Percentiles rank a stretch among this genome's conserved stretches.
Conservation (phyloP, 768 basidiomycete species). For the Zangia roseola region DNA sequence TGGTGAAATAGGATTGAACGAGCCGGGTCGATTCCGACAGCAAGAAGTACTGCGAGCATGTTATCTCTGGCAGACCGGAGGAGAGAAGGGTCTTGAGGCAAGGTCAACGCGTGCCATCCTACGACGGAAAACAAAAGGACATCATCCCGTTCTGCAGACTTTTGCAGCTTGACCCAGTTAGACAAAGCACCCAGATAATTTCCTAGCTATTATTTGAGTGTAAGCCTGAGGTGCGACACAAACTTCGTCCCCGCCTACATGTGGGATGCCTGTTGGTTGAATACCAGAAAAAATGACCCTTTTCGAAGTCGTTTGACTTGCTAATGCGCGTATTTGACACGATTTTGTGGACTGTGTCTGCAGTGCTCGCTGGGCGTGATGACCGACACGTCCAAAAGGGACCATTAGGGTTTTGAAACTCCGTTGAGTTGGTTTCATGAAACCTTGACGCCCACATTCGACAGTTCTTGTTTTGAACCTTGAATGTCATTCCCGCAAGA, state of each 20-base stretch:
- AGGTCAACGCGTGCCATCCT: conserved; percentile 91
- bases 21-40: conserved; percentile 80
- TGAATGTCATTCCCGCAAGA: conserved; percentile 3
- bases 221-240: conserved; percentile 4
- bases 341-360: not conserved
- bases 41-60: conserved; percentile 80
- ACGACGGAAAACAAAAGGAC: conserved; percentile 82
- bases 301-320: conserved; percentile 5
- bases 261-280: conserved; percentile 89
- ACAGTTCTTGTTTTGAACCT: not conserved
- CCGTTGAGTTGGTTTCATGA: conserved; percentile 20
- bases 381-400: conserved; percentile 9
- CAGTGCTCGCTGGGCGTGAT: conserved; percentile 4
- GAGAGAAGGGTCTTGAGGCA: conserved; percentile 77
- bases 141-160: conserved; percentile 54
- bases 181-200: conserved; percentile 90
- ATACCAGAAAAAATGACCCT: conserved; percentile 84
- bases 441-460: conserved; percentile 1
- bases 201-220: conserved; percentile 65
- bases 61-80: conserved; percentile 65
- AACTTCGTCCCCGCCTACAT: conserved; percentile 48
- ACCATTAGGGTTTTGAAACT: conserved; percentile 31
- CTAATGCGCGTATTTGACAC: conserved; percentile 6
- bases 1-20: conserved; percentile 81
- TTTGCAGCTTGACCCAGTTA: conserved; percentile 86